Base-by-base conservation (phyloP, 2,329 filamentous ascomycete species). In the Cercospora sp. region DNA sequence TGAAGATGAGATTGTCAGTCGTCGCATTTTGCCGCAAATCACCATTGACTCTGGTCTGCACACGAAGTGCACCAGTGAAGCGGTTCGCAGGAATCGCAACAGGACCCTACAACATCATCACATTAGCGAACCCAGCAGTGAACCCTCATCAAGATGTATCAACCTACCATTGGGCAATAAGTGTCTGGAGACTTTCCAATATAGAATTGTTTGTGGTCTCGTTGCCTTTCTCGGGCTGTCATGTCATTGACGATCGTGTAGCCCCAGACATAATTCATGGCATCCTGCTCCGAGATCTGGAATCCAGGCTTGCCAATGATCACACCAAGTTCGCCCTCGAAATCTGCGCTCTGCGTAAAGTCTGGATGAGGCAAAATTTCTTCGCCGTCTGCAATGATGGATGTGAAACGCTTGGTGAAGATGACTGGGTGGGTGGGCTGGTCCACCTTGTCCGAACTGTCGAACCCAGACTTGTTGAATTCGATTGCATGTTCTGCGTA, bases 151-250 rank as follows among this genome's bases (percentile, higher is more conserved):
- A 8, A 32, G 7, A 18, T n/a, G 32, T 28, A 18, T 9, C 16
- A 24, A 70, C 66, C 51, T 69, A 83, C 82, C 79, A 87, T 87
- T 0, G 85, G 85, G 69, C 85, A 87, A 70, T 84, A 87, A 0
- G 84, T 86, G 73, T 88, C 85, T 0, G 82, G 77, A 0, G 82
- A 85, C 73, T 88, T 88, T 8, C 86, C 86, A 60, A 88, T 82
- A 65, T 84, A 88, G 74, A 87, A 88, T 69, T 88, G 86, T 74
- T 88, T 87, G 67, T 88, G 86, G 60, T 88, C 85, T 28, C 84
- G 76, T 74, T 88, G 86, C 70, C 81, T 80, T 53, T 84, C 83
- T 10, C 86, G 77, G 0, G 85, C 84, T 0, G 85, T 86, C n/a
- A 87, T 78, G 61, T 88, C 86, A 71, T 88, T 88, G 53, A 85